Evolutionary conservation across 495 filamentous ascomycete genomes (phyloP), one percentile per base, ranked within the genome.

Genomic region (Viridothelium virens): DNA sequence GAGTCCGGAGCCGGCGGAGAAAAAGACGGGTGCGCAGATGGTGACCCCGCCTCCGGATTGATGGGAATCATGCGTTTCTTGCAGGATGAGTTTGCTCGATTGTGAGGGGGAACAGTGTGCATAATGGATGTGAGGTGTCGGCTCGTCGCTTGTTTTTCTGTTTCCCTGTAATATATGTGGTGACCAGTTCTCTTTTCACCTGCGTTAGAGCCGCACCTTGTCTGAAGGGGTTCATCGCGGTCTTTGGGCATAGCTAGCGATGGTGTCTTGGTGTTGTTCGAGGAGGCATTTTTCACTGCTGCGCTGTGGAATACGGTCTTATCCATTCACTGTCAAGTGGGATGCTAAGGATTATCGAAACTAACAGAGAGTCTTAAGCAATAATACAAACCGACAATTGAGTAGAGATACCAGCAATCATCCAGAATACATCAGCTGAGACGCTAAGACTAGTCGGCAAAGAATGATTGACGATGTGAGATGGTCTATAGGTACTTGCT

Each of bases 91-190:
- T 4, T 63, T 41, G 62, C 11, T 25, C 2, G 61, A 37, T 62
- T 62, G 12, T 11, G 34, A 2, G n/a, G 56, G 56, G 2, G 5
- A 11, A 25, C 9, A 1, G 41, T 16, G 7, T 46, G 41, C 14
- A 9, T 7, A 25, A 25, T 18, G 53, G 25, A 36, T 36, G 5
- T 5, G 7, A 31, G 18, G 53, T 53, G 1, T 53, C 25, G 18
- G 2, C 1, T 18, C 41, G 3, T 59, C 5, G 33, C 14, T 4
- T 59, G 10, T 14, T 59, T 36, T 59, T 34, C 53, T 25, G 25
- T 2, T 59, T 59, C 31, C 53, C 53, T 59, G 53, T 59, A 59
- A 59, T 59, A 59, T 59, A 59, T 59, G 53, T 59, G 53, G 53
- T 59, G 53, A 36, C 36, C 53, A 59, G 11, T 6, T 59, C 36